phyloP scores from a whole-genome alignment of 805 yeast genomes.

The Lachancea meyersii region DNA sequence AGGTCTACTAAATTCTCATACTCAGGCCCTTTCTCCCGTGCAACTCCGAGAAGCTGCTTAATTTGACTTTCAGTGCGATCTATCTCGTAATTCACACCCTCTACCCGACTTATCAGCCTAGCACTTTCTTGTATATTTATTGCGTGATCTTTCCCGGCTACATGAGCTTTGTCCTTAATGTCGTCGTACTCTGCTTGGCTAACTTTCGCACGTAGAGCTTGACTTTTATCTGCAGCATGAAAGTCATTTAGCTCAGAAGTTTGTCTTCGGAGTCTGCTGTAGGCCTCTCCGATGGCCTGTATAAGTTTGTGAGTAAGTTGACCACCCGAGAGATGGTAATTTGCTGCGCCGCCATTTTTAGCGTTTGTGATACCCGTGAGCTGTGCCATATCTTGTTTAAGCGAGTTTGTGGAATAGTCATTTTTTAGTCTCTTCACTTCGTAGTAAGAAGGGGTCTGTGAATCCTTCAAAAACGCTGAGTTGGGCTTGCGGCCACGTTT shows the following conservation, averaged over 20 bases:
- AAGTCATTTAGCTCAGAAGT: conserved; percentile 43
- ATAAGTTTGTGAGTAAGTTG: conserved; percentile 59
- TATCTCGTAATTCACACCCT: conserved; percentile 23
- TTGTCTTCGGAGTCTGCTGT: conserved; percentile 39
- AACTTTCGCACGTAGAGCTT: conserved; percentile 41
- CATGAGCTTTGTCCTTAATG: conserved; percentile 37
- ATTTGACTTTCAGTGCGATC: conserved; percentile 24
- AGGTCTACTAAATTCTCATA: conserved; percentile 15
- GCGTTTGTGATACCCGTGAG: conserved; percentile 46
- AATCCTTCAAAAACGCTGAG: conserved; percentile 14
- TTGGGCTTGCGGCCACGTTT: conserved; percentile 22
- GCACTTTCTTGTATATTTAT: conserved; percentile 31
- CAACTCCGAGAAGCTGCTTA: conserved; percentile 24
- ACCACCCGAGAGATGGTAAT: conserved; percentile 33
- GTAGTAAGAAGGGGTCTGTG: conserved; percentile 39
- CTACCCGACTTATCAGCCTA: conserved; percentile 24
- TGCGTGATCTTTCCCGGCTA: conserved; percentile 32
- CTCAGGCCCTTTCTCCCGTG: conserved; percentile 11
- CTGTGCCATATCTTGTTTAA: conserved; percentile 45
- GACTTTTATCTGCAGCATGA: conserved; percentile 35
- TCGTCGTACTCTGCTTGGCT: conserved; percentile 40
- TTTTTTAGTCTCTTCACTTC: conserved; percentile 55
- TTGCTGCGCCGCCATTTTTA: conserved; percentile 31
- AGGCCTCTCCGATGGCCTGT: conserved; percentile 46
- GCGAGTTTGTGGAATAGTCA: conserved; percentile 65